Conservation (phyloP, 1,284 basidiomycete genomes). For the Rhodotorula sp. region DNA sequence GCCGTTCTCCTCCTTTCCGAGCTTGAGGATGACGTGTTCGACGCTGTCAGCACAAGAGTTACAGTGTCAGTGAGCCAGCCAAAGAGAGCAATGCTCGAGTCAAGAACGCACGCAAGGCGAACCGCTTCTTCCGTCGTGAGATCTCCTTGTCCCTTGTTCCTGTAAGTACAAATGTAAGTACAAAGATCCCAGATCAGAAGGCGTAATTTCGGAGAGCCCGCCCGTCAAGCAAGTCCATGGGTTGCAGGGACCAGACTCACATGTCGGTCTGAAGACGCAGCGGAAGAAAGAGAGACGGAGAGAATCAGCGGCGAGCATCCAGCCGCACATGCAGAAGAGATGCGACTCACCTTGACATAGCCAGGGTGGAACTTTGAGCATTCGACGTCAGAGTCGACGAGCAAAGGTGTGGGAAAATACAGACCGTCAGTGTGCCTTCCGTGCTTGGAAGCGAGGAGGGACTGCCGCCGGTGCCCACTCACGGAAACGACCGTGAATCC, state of each 20-base stretch:
- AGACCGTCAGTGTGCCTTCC: too few relatives aligned
- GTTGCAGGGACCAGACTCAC: not conserved
- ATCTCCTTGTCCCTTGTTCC: not conserved
- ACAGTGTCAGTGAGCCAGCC: too few relatives aligned
- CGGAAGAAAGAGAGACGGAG: too few relatives aligned
- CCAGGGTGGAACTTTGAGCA: not conserved
- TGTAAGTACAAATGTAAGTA: not conserved
- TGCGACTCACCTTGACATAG: not conserved
- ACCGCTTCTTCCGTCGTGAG: slow-evolving; percentile 1
- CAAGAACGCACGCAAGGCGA: not conserved
- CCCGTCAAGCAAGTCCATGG: not conserved
- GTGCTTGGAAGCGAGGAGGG: not conserved
- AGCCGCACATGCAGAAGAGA: too few relatives aligned
- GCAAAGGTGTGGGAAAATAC: too few relatives aligned
- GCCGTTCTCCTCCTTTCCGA: not conserved
- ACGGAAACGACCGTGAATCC: slow-evolving; percentile 1
- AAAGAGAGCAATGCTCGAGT: not conserved
- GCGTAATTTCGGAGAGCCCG: too few relatives aligned
- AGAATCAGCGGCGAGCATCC: too few relatives aligned
- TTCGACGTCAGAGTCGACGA: too few relatives aligned
- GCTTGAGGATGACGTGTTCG: slow-evolving; percentile 3
- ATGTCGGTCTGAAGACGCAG: not conserved
- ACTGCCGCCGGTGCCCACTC: not conserved
- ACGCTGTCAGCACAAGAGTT: not conserved
- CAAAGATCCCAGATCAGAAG: too few relatives aligned